Conservation (phyloP, 1,284 basidiomycete species). For the Austropuccinia psidii region DNA sequence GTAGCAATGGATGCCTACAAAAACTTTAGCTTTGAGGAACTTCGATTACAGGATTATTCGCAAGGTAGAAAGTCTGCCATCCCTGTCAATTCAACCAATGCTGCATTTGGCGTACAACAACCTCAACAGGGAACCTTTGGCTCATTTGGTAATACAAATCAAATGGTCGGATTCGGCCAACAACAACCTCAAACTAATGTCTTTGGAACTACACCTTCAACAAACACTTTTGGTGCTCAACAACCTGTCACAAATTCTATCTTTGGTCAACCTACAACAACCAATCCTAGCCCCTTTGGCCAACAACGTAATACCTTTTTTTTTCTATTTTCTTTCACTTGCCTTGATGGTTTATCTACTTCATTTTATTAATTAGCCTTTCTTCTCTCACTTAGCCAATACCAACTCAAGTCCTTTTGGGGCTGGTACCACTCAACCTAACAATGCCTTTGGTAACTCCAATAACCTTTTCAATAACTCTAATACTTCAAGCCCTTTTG, state of each 20-base stretch:
- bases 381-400: neutral
- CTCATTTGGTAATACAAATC: constrained; percentile 4
- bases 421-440: constrained; percentile 12
- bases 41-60: constrained; percentile 33
- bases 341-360: neutral
- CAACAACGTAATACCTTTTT: constrained; percentile 16
- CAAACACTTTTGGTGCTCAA: constrained; percentile 31
- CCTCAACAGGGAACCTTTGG: constrained; percentile 28
- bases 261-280: constrained; percentile 29
- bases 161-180: constrained; percentile 29
- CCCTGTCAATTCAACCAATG: constrained; percentile 4
- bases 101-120: constrained; percentile 22
- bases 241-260: constrained; percentile 14
- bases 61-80: constrained; percentile 34
- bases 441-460: constrained; percentile 19
- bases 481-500: constrained; percentile 20
- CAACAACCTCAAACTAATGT: constrained; percentile 32
- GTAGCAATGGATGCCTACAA: constrained; percentile 36
- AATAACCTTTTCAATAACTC: constrained; percentile 24
- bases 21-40: constrained; percentile 34
- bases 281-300: constrained; percentile 14
- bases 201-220: neutral
- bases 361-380: neutral
- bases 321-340: neutral
- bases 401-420: constrained; percentile 18